Evolutionary conservation across 2,329 filamentous ascomycete genomes (phyloP).

Genomic region (Davidsoniella eucalypti): DNA sequence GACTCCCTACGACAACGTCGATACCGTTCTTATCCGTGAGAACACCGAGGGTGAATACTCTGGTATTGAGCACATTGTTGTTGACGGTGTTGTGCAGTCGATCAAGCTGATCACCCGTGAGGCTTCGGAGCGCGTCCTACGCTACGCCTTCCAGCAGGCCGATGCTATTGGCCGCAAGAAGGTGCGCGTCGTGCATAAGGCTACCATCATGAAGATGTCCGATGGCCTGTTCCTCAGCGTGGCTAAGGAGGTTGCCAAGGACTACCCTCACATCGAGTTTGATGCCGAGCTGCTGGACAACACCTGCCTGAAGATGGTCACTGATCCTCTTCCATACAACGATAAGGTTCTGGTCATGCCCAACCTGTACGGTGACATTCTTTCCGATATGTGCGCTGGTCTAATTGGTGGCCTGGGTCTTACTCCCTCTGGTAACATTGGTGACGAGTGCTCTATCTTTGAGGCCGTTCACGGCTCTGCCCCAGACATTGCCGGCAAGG

Average conservation of each 20-base stretch:
- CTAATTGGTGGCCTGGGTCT: constrained; percentile 94
- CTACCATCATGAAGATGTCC: constrained; percentile 99
- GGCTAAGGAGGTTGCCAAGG: constrained; percentile 73
- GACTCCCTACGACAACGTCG: constrained; percentile 93
- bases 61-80: constrained; percentile 94
- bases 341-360: constrained; percentile 98
- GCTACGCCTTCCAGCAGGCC: constrained; percentile 97
- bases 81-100: constrained; percentile 94
- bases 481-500: constrained; percentile 91
- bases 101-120: constrained; percentile 98
- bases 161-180: constrained; percentile 82
- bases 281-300: constrained; percentile 98
- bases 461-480: constrained; percentile 97
- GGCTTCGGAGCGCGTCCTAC: constrained; percentile 86
- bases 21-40: constrained; percentile 95
- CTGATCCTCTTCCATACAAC: constrained; percentile 90
- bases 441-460: constrained; percentile 98
- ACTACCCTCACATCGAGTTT: constrained; percentile 91
- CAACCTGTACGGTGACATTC: constrained; percentile 98
- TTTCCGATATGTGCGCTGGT: constrained; percentile 98
- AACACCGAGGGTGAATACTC: constrained; percentile 99
- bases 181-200: constrained; percentile 98
- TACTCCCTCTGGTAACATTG: constrained; percentile 95
- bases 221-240: constrained; percentile 94
- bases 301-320: constrained; percentile 97